Percentiles rank a stretch among this genome's conserved stretches.
phyloP scores from a whole-genome alignment of 305 asterid genomes.

The Striga hermonthica region DNA sequence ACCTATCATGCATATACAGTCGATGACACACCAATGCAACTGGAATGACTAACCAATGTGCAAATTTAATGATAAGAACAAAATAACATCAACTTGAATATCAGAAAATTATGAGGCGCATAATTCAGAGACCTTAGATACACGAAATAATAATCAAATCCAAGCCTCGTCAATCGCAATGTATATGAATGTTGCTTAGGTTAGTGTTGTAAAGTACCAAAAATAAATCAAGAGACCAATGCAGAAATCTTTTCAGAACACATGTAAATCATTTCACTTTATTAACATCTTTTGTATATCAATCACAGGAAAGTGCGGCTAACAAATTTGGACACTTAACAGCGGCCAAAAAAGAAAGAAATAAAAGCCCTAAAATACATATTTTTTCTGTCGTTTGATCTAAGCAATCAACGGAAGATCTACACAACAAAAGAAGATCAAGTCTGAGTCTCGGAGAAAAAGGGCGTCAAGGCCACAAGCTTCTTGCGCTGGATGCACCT shows the following conservation, averaged over 20 bases:
- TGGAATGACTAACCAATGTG: not conserved
- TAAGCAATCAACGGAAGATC: slow-evolving; percentile 24
- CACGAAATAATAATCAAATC: not conserved
- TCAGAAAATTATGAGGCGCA: not conserved
- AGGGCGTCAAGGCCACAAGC: slow-evolving; percentile 53
- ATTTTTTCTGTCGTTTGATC: slow-evolving; percentile 20
- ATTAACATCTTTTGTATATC: slow-evolving; percentile 32
- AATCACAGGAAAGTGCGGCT: slow-evolving; percentile 31
- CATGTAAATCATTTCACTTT: slow-evolving; percentile 22
- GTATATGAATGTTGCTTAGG: not conserved
- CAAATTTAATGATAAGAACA: slow-evolving; percentile 21
- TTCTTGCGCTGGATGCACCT: slow-evolving; percentile 57
- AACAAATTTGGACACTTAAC: slow-evolving; percentile 7
- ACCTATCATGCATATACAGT: too few relatives aligned
- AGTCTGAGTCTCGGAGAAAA: slow-evolving; percentile 42
- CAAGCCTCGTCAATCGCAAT: slow-evolving; percentile 4
- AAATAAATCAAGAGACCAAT: not conserved
- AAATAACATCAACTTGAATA: not conserved
- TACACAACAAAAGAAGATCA: slow-evolving; percentile 12
- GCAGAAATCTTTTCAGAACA: not conserved
- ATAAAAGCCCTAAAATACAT: slow-evolving; percentile 26
- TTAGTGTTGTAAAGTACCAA: not conserved
- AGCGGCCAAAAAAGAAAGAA: not conserved
- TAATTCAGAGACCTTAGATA: not conserved
- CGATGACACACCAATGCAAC: not conserved